These are phyloP conservation scores for Taphrina populina DNA, from an alignment of 1,139 yeast genomes.

Conservation along the genomic window DNA sequence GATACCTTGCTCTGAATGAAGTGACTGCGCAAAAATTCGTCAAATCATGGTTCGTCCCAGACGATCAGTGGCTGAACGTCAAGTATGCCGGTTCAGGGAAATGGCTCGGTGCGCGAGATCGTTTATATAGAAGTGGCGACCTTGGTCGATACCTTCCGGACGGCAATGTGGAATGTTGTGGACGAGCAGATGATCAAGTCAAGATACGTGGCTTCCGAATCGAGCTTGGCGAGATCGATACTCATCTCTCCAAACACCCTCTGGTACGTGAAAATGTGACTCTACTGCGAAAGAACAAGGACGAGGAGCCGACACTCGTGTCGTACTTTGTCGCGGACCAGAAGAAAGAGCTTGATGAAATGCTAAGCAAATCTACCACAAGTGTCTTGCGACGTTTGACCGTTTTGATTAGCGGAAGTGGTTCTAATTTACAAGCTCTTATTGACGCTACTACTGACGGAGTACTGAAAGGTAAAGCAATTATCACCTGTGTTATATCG, in stretches of 20 bases:
- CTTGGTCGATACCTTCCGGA: constrained; percentile 94
- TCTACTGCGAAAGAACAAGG: constrained; percentile 67
- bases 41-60: constrained; percentile 79
- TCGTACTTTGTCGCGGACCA: constrained; percentile 88
- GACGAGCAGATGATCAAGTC: constrained; percentile 98
- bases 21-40: constrained; percentile 83
- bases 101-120: constrained; percentile 93
- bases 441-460: constrained; percentile 64
- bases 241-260: constrained; percentile 64
- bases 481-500: constrained; percentile 73
- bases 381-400: constrained; percentile 5
- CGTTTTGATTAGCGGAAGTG: constrained; percentile 90
- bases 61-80: constrained; percentile 42
- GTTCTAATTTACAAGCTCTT: constrained; percentile 88
- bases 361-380: constrained; percentile 46
- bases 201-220: constrained; percentile 98
- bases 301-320: constrained; percentile 85
- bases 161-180: constrained; percentile 97
- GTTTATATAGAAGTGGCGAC: constrained; percentile 95
- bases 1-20: constrained; percentile 88
- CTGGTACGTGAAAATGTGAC: constrained; percentile 36
- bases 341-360: constrained; percentile 49
- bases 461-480: constrained; percentile 51
- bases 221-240: constrained; percentile 96
- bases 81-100: constrained; percentile 34